A percentile compares a stretch with the other conserved stretches of the same genome.
phyloP scores from a whole-genome alignment of 2,329 filamentous ascomycete genomes.

The Neurospora crassa region DNA sequence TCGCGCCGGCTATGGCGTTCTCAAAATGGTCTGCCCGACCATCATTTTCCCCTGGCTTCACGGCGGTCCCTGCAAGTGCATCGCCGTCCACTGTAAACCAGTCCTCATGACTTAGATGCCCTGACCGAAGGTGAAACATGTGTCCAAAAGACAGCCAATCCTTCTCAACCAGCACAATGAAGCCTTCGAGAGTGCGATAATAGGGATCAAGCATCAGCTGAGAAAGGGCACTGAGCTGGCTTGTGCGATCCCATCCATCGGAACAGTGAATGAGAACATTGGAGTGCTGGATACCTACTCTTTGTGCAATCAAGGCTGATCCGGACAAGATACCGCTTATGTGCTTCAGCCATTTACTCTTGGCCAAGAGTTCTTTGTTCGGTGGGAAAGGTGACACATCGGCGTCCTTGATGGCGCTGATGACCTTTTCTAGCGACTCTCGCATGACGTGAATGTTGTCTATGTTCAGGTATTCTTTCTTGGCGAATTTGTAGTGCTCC shows the following conservation, averaged over 20 bases:
- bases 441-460: constrained; percentile 99
- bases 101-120: constrained; percentile 79
- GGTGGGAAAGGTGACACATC: constrained; percentile 78
- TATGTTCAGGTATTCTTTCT: constrained; percentile 87
- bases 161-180: constrained; percentile 90
- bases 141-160: constrained; percentile 98
- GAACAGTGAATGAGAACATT: constrained; percentile 97
- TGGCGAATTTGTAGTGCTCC: constrained; percentile 89
- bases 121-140: constrained; percentile 91
- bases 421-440: constrained; percentile 74
- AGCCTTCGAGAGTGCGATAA: constrained; percentile 87
- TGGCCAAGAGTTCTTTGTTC: constrained; percentile 68
- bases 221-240: constrained; percentile 82
- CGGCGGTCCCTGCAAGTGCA: constrained; percentile 52
- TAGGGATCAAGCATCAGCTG: constrained; percentile 94
- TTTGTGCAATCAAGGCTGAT: constrained; percentile 71
- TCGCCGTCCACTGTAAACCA: constrained; percentile 91
- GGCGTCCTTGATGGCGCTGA: constrained; percentile 85
- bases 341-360: constrained; percentile 87
- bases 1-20: constrained; percentile 74
- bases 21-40: constrained; percentile 67
- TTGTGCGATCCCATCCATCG: constrained; percentile 96
- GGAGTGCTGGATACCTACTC: constrained; percentile 85
- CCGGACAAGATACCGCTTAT: constrained; percentile 78
- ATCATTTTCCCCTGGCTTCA: constrained; percentile 53